A percentile compares a stretch with the other conserved stretches of the same genome.
phyloP scores from a whole-genome alignment of 1,139 yeast genomes.

The Pneumocystis wakefieldiae region DNA sequence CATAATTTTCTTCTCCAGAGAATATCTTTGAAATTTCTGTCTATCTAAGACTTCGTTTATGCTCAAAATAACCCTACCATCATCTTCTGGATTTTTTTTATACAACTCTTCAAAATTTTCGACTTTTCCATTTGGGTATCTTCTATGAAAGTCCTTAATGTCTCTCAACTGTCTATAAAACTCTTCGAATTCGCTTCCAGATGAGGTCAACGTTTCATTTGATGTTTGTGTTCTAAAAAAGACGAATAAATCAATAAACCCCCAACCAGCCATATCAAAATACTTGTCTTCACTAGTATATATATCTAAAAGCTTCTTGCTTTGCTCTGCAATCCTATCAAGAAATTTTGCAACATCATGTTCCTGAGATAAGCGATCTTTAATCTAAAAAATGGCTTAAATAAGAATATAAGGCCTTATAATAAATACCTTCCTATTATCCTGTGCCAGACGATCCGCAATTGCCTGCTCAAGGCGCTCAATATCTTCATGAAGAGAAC shows the following conservation, averaged over 20 bases:
- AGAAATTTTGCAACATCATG: constrained; percentile 50
- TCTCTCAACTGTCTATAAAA: constrained; percentile 33
- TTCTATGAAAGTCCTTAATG: constrained; percentile 24
- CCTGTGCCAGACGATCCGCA: constrained; percentile 29
- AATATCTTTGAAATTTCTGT: constrained; percentile 33
- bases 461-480: constrained; percentile 44
- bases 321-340: constrained; percentile 32
- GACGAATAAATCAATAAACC: constrained; percentile 23
- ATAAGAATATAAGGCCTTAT: constrained; percentile 26
- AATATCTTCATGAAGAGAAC: constrained; percentile 18
- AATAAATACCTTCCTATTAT: constrained; percentile 27
- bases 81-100: constrained; percentile 11
- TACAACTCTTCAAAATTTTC: constrained; percentile 28
- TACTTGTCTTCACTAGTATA: constrained; percentile 17
- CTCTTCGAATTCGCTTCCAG: constrained; percentile 22
- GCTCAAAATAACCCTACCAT: constrained; percentile 9
- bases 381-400: constrained; percentile 15
- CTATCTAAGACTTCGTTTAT: constrained; percentile 9
- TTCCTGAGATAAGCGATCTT: constrained; percentile 43
- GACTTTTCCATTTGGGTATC: constrained; percentile 23
- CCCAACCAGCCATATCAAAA: constrained; percentile 18
- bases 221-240: constrained; percentile 6
- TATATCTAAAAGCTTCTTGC: constrained; percentile 21
- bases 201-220: constrained; percentile 12
- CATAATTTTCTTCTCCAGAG: constrained; percentile 46